Conservation (phyloP, 345 rosid species). For the Raphanus sativus region DNA sequence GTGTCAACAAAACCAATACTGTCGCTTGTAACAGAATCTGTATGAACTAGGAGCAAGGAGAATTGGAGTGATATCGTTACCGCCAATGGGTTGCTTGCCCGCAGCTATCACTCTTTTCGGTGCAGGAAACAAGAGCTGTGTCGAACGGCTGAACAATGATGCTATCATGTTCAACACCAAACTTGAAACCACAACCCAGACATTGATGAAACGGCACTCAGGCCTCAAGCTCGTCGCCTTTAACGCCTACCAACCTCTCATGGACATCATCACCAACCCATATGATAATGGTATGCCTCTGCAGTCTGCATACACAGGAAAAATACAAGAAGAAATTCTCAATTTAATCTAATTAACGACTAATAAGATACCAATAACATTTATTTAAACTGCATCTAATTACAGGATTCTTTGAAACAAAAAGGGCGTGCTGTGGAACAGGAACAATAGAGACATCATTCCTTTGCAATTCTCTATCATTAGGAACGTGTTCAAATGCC, state of each 20-base stretch:
- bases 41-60: slow-evolving; percentile 75
- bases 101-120: slow-evolving; percentile 87
- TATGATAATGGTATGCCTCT: slow-evolving; percentile 53
- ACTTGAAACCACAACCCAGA: slow-evolving; percentile 65
- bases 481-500: slow-evolving; percentile 81
- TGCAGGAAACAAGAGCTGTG: slow-evolving; percentile 68
- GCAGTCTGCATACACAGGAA: slow-evolving; percentile 22
- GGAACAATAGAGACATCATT: slow-evolving; percentile 79
- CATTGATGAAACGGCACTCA: slow-evolving; percentile 49
- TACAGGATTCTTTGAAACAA: slow-evolving; percentile 79
- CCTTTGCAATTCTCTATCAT: slow-evolving; percentile 67
- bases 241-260: slow-evolving; percentile 71
- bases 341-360: neutral
- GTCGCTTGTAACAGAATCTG: slow-evolving; percentile 59
- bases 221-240: slow-evolving; percentile 84
- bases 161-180: slow-evolving; percentile 70
- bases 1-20: slow-evolving; percentile 30
- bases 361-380: slow-evolving; percentile 5
- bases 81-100: slow-evolving; percentile 87
- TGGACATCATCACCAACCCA: slow-evolving; percentile 67
- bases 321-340: neutral
- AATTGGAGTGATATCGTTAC: slow-evolving; percentile 74
- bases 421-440: slow-evolving; percentile 90
- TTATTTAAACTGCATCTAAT: slow-evolving; percentile 15
- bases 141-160: slow-evolving; percentile 65